phyloP scores from a whole-genome alignment of 768 basidiomycete genomes.

The Panus rudis region DNA sequence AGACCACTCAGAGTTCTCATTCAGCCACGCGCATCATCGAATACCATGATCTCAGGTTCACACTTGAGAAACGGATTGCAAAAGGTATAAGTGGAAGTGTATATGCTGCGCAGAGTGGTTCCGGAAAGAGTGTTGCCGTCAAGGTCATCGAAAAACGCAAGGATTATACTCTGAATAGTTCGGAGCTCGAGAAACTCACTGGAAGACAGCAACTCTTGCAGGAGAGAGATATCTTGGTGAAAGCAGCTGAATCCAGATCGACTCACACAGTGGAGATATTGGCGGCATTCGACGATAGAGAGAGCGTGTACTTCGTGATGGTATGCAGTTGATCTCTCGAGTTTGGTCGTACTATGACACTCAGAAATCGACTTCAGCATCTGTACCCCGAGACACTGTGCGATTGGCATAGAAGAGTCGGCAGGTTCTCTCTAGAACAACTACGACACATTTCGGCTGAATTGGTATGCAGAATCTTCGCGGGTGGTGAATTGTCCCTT shows the following conservation, averaged over 20 bases:
- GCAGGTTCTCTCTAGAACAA: no score
- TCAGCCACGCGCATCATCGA: no score
- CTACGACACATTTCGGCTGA: no score
- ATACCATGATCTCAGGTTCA: no score
- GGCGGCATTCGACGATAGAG: slow-evolving; percentile 17
- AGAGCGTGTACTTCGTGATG: slow-evolving; percentile 22
- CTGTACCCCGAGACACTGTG: slow-evolving; percentile 8
- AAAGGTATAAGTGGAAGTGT: no score
- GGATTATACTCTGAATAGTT: no score
- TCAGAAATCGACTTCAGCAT: slow-evolving; percentile 1
- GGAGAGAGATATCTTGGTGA: slow-evolving; percentile 13
- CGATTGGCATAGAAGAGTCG: no score
- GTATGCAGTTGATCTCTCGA: slow-evolving; percentile 10
- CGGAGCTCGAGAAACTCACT: slow-evolving; percentile 3
- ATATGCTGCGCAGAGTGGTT: no score
- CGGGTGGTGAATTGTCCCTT: no score
- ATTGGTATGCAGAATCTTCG: no score
- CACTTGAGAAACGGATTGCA: no score
- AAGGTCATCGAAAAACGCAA: slow-evolving; percentile 21
- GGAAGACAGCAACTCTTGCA: not conserved
- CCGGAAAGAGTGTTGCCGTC: slow-evolving; percentile 14
- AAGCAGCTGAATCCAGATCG: slow-evolving; percentile 1
- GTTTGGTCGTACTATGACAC: not conserved
- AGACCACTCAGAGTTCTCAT: no score
- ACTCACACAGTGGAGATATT: slow-evolving; percentile 11